Conservation (phyloP, 2,329 filamentous ascomycete species). For the Claviceps lovelessii region DNA sequence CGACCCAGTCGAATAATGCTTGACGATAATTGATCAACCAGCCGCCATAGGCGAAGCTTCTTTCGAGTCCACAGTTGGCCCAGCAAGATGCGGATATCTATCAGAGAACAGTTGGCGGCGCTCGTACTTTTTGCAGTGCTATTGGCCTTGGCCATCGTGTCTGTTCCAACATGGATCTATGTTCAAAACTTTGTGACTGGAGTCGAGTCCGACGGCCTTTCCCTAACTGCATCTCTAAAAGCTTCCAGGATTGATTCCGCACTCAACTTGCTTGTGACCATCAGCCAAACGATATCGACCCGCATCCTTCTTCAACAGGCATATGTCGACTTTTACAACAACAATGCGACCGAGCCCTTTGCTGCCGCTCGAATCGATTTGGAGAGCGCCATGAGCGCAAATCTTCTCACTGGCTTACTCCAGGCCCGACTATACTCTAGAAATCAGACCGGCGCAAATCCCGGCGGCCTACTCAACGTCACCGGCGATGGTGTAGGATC, state of each 20-base stretch:
- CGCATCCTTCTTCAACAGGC: conserved; percentile 44
- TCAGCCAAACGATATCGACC: conserved; percentile 57
- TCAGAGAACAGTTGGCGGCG: conserved; percentile 71
- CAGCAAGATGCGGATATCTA: conserved; percentile 63
- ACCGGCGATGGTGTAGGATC: conserved; percentile 33
- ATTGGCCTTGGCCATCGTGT: conserved; percentile 60
- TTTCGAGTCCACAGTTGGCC: neutral
- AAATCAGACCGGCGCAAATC: conserved; percentile 39
- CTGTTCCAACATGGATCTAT: conserved; percentile 58
- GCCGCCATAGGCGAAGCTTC: neutral
- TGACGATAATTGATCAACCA: neutral
- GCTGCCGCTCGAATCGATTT: conserved; percentile 47
- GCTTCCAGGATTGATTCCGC: conserved; percentile 67
- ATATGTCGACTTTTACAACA: conserved; percentile 42
- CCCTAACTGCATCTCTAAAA: conserved; percentile 74
- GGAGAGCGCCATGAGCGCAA: conserved; percentile 51
- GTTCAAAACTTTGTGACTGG: conserved; percentile 39
- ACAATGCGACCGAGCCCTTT: conserved; percentile 43
- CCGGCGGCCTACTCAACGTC: conserved; percentile 46
- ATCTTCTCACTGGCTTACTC: conserved; percentile 42
- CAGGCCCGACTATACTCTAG: conserved; percentile 63
- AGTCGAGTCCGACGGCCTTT: conserved; percentile 46
- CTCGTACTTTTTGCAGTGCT: conserved; percentile 66
- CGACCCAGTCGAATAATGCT: conserved; percentile 2
- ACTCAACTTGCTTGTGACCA: conserved; percentile 64